Base-by-base conservation (phyloP, 768 basidiomycete genomes). In the Gymnopilus junonius region DNA sequence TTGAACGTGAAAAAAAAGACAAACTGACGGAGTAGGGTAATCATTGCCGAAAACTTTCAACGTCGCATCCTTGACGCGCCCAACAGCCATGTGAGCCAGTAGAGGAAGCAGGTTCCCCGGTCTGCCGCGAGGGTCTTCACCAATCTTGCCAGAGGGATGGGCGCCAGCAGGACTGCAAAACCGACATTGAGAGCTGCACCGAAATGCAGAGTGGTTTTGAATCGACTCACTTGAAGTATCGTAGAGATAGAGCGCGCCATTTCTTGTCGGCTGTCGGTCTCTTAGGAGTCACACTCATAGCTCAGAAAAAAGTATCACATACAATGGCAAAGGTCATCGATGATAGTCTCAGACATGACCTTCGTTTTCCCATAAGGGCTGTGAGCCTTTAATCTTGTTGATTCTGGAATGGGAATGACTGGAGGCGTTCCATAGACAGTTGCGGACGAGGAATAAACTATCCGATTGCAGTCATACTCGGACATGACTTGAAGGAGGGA, bases 401-500 rank as follows among this genome's bases (percentile, higher is more conserved):
- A 85, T 77, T 99, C 97, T 15, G 95, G 94, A 67, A 99, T 99
- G 56, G 97, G 97, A 46, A 99, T 92, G 55, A 79, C 80, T 21
- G 93, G 90, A 10, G 97, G 97, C 3, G 89, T 95, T 58, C 97
- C 97, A 73, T 99, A 99, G 25, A 99, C 97, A 17, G 97, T 99
- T 6, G 97, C 97, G 23, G 95, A 97, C 11, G 96, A 98, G 1
- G 97, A 99, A 81, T 98, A 99, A 56, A 99, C 97, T 61, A 99
- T 80, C 63, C 94, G 87, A 57, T 85, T 83, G 79, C 93, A 94
- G 65, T 90, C 89, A 76, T 87, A 94, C 57, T 91, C 91, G 42
- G 82, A 79, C 95, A 97, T 97, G 67, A 86, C 82, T 80, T 95
- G 90, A 66, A 97, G 82, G 21, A 99, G 88, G 54, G 84, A 88